A percentile compares a stretch with the other conserved stretches of the same genome.
These are phyloP conservation scores for Coniochaeta ligniaria DNA, from an alignment of 2,329 filamentous ascomycete species.

Conservation along the genomic window DNA sequence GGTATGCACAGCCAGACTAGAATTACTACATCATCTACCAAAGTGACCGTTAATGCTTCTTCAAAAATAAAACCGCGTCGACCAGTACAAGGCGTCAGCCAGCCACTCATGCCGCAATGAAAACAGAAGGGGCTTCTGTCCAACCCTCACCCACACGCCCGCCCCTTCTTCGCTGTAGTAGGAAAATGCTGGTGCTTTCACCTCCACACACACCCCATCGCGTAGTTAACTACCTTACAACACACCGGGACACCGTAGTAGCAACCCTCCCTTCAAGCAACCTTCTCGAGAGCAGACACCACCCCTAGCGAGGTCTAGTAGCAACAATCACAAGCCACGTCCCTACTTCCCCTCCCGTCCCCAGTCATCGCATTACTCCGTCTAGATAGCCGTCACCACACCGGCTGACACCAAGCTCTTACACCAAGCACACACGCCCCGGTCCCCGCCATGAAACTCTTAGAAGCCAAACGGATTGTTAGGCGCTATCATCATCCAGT, in stretches of 20 bases:
- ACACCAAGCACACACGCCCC: too few relatives aligned
- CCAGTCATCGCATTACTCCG: too few relatives aligned
- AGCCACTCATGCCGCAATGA: not conserved
- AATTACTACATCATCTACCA: constrained; percentile 2
- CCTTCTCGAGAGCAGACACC: too few relatives aligned
- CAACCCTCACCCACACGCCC: not conserved
- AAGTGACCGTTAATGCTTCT: not conserved
- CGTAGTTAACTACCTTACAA: too few relatives aligned
- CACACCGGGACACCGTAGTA: too few relatives aligned
- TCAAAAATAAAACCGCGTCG: not conserved
- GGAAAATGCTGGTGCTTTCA: not conserved
- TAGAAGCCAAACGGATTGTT: constrained; percentile 23
- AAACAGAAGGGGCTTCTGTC: not conserved
- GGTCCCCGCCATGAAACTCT: not conserved
- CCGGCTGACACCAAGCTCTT: too few relatives aligned
- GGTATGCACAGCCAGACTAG: not conserved
- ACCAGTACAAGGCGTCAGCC: not conserved
- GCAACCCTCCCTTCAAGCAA: too few relatives aligned
- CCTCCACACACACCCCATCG: not conserved
- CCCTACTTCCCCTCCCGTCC: too few relatives aligned
- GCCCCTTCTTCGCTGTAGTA: not conserved
- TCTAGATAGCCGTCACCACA: too few relatives aligned
- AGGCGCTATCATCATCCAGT: constrained; percentile 13
- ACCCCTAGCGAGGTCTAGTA: too few relatives aligned
- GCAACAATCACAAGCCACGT: too few relatives aligned